phyloP scores from a whole-genome alignment of 1,284 basidiomycete species.

The Puccinia triticina region DNA sequence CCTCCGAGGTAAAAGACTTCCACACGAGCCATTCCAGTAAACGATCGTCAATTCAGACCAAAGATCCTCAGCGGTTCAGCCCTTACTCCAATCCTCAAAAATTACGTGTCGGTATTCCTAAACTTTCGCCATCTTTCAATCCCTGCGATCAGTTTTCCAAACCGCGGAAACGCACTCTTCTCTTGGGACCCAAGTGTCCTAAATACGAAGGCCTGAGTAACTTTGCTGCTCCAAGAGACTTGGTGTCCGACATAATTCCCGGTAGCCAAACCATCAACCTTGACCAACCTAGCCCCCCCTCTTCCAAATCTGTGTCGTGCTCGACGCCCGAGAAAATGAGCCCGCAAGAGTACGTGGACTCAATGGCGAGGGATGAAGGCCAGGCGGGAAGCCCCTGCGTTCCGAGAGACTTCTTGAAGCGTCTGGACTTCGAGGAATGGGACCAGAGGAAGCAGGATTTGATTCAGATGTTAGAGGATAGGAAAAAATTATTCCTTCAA shows the following conservation, averaged over 20 bases:
- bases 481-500: constrained; percentile 25
- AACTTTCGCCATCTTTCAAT: constrained; percentile 19
- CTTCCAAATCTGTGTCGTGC: not conserved
- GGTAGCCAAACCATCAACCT: not conserved
- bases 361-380: not conserved
- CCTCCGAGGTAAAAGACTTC: not conserved
- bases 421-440: constrained; percentile 25
- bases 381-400: constrained; percentile 13
- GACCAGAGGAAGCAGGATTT: constrained; percentile 17
- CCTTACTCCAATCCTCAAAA: constrained; percentile 21
- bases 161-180: constrained; percentile 24
- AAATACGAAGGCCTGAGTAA: constrained; percentile 41
- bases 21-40: constrained; percentile 1
- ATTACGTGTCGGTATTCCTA: constrained; percentile 2
- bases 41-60: constrained; percentile 8
- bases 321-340: constrained; percentile 5
- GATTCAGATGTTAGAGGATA: constrained; percentile 26
- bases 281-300: not conserved
- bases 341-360: not conserved
- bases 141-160: constrained; percentile 7
- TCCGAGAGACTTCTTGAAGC: constrained; percentile 43
- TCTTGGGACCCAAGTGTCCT: constrained; percentile 28
- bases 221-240: constrained; percentile 40
- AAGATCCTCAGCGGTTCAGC: not conserved
- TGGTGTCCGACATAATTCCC: constrained; percentile 36